Conservation (phyloP, 345 rosid genomes). For the Noccaea bulbosa region DNA sequence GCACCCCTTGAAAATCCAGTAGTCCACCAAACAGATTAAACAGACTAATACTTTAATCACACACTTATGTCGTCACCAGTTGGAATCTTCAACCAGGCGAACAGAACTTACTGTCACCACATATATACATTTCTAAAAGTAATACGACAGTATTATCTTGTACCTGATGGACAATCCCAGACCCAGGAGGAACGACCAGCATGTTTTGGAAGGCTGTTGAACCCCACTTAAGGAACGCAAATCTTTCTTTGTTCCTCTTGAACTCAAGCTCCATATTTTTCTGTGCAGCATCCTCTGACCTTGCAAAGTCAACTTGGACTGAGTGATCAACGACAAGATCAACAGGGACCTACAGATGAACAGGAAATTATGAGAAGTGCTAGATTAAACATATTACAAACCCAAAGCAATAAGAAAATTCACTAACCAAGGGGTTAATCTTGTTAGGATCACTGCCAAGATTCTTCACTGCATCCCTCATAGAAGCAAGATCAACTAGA, state of each 20-base stretch:
- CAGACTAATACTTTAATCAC: constrained; percentile 22
- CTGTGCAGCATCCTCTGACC: constrained; percentile 73
- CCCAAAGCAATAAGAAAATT: neutral
- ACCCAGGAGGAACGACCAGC: constrained; percentile 78
- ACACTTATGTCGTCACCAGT: constrained; percentile 8
- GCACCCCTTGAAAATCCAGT: constrained; percentile 8
- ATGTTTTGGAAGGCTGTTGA: constrained; percentile 70
- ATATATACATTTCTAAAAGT: neutral
- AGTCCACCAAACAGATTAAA: constrained; percentile 12
- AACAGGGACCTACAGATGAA: constrained; percentile 70
- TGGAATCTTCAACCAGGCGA: neutral
- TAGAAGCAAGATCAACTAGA: constrained; percentile 85
- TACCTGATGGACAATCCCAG: constrained; percentile 87
- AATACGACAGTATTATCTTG: neutral
- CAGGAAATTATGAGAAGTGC: constrained; percentile 5
- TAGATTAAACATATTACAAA: constrained; percentile 5
- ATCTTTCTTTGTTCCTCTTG: constrained; percentile 68
- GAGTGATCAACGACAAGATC: constrained; percentile 89
- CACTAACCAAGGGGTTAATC: constrained; percentile 87
- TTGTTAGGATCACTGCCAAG: constrained; percentile 76
- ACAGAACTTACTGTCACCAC: neutral
- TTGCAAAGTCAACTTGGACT: constrained; percentile 83
- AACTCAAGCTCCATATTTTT: constrained; percentile 76
- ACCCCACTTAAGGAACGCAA: constrained; percentile 77
- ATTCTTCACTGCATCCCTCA: constrained; percentile 84